Evolutionary conservation across 441 rosid species (phyloP).

Genomic region (Brassica balearica): DNA sequence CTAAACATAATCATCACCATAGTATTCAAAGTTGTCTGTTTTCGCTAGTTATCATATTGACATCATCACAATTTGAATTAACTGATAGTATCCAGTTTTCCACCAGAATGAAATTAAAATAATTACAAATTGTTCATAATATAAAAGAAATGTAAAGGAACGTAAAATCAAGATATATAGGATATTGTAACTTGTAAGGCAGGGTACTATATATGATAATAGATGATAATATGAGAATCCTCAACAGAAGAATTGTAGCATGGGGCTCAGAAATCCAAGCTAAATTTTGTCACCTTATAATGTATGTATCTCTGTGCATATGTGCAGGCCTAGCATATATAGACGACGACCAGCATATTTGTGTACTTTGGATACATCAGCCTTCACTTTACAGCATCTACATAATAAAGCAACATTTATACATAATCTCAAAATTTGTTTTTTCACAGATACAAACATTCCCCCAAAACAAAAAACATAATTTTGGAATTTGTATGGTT

Average conservation of each 20-base stretch:
- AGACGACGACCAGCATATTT: too few species aligned
- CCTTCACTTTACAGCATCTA: too few species aligned
- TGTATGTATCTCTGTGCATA: conserved; percentile 21
- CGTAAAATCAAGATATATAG: neutral
- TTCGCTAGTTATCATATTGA: neutral
- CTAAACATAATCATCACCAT: conserved; percentile 21
- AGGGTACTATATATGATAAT: neutral
- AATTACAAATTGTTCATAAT: neutral
- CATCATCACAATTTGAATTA: conserved; percentile 2
- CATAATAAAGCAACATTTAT: too few species aligned
- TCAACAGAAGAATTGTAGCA: conserved; percentile 17
- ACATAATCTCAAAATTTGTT: too few species aligned
- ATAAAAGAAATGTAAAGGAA: neutral
- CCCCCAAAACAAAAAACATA: too few species aligned
- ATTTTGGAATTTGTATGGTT: too few species aligned
- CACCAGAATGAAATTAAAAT: neutral
- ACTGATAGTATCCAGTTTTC: neutral
- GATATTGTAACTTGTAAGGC: conserved; percentile 1
- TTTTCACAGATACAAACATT: too few species aligned
- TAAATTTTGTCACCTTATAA: conserved; percentile 30
- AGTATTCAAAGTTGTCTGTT: neutral
- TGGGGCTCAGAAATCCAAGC: conserved; percentile 39
- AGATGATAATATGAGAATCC: neutral
- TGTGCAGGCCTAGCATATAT: too few species aligned
- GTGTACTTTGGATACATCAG: too few species aligned